Conservation (phyloP, 192 early-diverging fungal genomes). For the Funneliformis mosseae region DNA sequence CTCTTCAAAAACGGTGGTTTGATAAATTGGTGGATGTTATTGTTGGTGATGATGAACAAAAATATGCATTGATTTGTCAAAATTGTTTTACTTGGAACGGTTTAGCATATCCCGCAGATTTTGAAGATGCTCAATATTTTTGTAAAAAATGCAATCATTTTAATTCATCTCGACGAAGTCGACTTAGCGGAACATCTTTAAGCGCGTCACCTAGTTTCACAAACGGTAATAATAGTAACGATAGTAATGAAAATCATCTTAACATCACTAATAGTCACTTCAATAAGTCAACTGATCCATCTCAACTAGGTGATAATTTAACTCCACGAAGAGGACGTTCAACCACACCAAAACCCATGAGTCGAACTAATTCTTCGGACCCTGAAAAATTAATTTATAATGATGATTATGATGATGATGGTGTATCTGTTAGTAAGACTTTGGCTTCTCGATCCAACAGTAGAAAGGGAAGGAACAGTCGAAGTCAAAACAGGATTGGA, state of each 20-base stretch:
- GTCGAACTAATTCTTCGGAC: conserved; percentile 10
- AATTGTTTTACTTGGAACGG: conserved; percentile 94
- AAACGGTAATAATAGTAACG: conserved; percentile 10
- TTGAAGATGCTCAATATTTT: conserved; percentile 66
- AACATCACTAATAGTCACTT: background rate
- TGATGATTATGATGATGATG: conserved; percentile 32
- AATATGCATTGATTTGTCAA: conserved; percentile 93
- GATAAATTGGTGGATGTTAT: conserved; percentile 92
- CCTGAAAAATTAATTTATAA: conserved; percentile 6
- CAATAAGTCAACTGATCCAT: background rate
- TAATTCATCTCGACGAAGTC: conserved; percentile 51
- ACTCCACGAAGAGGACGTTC: conserved; percentile 24
- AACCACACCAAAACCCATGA: conserved; percentile 26
- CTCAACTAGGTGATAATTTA: background rate
- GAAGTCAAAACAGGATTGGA: conserved; percentile 24
- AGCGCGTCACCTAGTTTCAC: background rate
- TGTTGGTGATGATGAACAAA: conserved; percentile 89
- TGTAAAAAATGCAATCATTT: conserved; percentile 62
- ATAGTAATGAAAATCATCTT: background rate
- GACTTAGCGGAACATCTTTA: conserved; percentile 2
- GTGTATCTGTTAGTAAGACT: conserved; percentile 28
- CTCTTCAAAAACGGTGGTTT: conserved; percentile 65
- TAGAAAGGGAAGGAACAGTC: conserved; percentile 4
- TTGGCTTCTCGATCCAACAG: conserved; percentile 29
- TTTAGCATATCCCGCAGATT: conserved; percentile 79